phyloP scores from a whole-genome alignment of 75 land plant species.

The Selaginella moellendorffii region DNA sequence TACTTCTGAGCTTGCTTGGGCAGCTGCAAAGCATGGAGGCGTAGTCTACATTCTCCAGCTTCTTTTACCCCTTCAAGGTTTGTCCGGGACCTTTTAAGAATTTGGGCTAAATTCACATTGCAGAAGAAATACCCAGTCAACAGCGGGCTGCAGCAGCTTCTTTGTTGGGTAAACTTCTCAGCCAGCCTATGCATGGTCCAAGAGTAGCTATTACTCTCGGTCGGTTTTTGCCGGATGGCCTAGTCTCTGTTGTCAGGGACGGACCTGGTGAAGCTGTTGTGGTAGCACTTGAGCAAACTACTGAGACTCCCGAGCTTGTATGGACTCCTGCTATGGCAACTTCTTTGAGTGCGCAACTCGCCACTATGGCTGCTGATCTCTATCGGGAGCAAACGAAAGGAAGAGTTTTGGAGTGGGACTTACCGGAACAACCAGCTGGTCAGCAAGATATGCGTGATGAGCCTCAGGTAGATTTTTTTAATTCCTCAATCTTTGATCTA shows the following conservation, averaged over 20 bases:
- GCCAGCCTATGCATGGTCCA: conserved; percentile 99
- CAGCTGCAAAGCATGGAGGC: conserved; percentile 98
- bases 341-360: conserved; percentile 81
- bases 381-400: conserved; percentile 94
- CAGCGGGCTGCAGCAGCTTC: conserved; percentile 94
- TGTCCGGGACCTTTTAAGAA: not conserved
- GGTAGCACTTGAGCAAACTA: conserved; percentile 73
- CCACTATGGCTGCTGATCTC: conserved; percentile 92
- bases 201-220: conserved; percentile 93
- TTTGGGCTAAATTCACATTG: too few relatives aligned
- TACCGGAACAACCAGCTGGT: conserved; percentile 88
- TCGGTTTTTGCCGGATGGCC: conserved; percentile 94
- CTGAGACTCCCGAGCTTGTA: conserved; percentile 97
- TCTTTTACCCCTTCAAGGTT: conserved; percentile 86
- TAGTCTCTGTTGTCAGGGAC: conserved; percentile 85
- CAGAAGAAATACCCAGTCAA: conserved; percentile 84
- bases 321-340: conserved; percentile 99
- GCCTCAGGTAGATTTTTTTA: conserved; percentile 68
- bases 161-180: conserved; percentile 83
- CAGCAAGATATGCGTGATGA: conserved; percentile 96
- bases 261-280: conserved; percentile 98
- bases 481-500: too few relatives aligned
- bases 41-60: conserved; percentile 95
- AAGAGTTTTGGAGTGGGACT: conserved; percentile 89
- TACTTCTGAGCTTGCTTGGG: conserved; percentile 98